A percentile compares a stretch with the other conserved stretches of the same genome.
Conservation (phyloP, 2,329 filamentous ascomycete species). For the Colletotrichum coccodes region DNA sequence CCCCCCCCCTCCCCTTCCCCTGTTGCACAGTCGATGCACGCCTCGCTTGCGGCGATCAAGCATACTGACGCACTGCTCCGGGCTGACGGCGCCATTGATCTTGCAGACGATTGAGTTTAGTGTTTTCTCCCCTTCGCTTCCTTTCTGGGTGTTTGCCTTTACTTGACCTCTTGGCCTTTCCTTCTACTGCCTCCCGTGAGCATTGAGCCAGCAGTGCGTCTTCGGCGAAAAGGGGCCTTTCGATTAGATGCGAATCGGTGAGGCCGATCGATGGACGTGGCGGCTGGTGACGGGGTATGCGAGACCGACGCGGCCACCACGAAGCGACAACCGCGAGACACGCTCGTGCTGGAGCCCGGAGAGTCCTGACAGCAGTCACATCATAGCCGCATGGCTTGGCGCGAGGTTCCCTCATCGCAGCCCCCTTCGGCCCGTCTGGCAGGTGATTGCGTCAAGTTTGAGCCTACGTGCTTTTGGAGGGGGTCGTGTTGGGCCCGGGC, state of each 20-base stretch:
- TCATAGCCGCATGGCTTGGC: constrained; percentile 6
- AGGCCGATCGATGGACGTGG: neutral
- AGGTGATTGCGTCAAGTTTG: neutral
- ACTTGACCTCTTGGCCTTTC: neutral
- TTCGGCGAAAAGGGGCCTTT: neutral
- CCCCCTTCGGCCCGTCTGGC: constrained; percentile 1
- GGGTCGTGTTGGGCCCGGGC: neutral
- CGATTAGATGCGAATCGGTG: neutral
- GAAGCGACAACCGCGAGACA: constrained; percentile 6
- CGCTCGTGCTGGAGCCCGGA: neutral
- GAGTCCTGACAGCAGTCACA: neutral
- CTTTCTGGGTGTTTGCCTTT: neutral
- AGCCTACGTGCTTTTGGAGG: neutral
- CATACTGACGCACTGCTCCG: neutral
- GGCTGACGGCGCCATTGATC: neutral
- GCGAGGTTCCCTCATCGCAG: neutral
- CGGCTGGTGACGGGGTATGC: neutral
- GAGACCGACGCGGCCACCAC: neutral
- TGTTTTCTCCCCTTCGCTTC: neutral
- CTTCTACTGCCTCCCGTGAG: neutral
- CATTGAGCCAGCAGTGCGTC: neutral
- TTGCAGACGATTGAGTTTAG: constrained; percentile 11
- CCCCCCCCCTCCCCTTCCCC: too few relatives aligned
- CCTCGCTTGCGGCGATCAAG: too few relatives aligned
- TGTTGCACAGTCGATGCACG: neutral